phyloP scores from a whole-genome alignment of 352 stramenopile genomes.

The Pythium aristosporum region DNA sequence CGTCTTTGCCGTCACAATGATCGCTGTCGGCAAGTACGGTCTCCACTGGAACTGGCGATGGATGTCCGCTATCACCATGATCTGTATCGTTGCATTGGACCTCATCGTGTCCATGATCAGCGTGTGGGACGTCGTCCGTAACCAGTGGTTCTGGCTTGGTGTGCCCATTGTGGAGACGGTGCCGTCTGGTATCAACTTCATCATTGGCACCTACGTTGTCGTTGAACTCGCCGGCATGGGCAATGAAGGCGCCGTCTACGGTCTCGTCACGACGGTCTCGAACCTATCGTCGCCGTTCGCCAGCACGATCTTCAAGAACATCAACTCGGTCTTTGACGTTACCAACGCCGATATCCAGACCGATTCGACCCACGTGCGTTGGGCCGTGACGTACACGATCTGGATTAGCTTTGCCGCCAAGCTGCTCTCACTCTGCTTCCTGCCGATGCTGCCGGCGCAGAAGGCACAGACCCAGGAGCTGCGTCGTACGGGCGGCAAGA shows the following conservation, averaged over 20 bases:
- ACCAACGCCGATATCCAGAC: slow-evolving; percentile 25
- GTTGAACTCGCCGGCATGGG: slow-evolving; percentile 23
- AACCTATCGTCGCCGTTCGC: slow-evolving; percentile 29
- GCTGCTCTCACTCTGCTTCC: slow-evolving; percentile 17
- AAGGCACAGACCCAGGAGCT: slow-evolving; percentile 28
- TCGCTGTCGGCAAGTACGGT: no score
- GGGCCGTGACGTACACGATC: slow-evolving; percentile 21
- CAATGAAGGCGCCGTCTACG: slow-evolving; percentile 28
- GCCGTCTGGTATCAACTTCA: no score
- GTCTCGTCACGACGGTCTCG: slow-evolving; percentile 25
- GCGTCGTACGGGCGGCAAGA: slow-evolving; percentile 19
- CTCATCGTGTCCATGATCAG: no score
- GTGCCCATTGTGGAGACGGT: no score
- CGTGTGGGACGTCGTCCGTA: no score
- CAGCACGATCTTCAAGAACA: slow-evolving; percentile 25
- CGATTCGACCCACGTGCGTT: no score
- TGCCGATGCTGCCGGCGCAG: slow-evolving; percentile 27
- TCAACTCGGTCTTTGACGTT: slow-evolving; percentile 26
- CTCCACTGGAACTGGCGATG: no score
- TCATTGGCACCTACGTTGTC: no score
- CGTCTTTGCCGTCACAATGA: no score
- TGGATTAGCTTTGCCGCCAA: slow-evolving; percentile 24
- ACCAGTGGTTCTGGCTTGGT: no score
- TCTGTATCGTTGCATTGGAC: no score
- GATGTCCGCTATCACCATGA: no score